These are phyloP conservation scores for Glycyrrhiza uralensis DNA, from an alignment of 306 rosid genomes.

Conservation along the genomic window DNA sequence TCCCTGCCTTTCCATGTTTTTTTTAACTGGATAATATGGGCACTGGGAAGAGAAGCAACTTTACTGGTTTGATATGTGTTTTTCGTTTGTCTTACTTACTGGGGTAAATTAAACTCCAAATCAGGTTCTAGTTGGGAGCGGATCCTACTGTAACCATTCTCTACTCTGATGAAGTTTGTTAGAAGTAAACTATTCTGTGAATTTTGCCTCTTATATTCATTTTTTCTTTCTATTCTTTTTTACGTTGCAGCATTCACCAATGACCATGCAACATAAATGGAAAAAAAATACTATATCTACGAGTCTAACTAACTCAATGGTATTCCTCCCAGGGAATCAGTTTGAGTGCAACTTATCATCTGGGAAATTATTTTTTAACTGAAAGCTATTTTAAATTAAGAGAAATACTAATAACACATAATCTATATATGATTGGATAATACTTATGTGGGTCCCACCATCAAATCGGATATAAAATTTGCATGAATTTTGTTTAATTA, in stretches of 20 bases:
- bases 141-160: constrained; percentile 61
- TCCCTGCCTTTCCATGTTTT: constrained; percentile 68
- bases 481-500: no score
- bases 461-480: no score
- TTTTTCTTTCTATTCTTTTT: not conserved
- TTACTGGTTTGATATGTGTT: constrained; percentile 38
- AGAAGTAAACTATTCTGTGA: constrained; percentile 4
- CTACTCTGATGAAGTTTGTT: not conserved
- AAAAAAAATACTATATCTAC: not conserved
- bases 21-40: constrained; percentile 67
- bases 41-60: constrained; percentile 39
- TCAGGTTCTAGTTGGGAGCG: constrained; percentile 58
- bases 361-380: no score
- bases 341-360: no score
- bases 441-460: no score
- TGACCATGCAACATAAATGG: not conserved
- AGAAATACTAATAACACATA: no score
- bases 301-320: not conserved
- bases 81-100: constrained; percentile 19
- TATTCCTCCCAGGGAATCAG: no score
- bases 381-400: no score
- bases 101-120: constrained; percentile 53
- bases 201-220: not conserved
- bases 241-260: not conserved
- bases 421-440: no score